These are phyloP conservation scores for Aspergillus floridensis DNA, from an alignment of 2,329 filamentous ascomycete species.

Conservation along the genomic window DNA sequence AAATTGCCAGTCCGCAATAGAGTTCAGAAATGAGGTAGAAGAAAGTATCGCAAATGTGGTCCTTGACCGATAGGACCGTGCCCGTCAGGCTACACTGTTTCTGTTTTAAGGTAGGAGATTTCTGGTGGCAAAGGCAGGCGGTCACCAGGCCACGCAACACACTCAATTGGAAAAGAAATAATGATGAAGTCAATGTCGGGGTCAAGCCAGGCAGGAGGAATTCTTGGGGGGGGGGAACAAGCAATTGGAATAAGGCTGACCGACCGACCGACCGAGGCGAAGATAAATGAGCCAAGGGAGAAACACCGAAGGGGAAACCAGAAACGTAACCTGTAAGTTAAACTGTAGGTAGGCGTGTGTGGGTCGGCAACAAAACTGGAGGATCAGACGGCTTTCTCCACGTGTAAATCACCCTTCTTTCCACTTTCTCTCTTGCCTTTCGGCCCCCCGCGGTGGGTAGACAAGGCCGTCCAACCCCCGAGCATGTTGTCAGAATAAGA, in stretches of 20 bases:
- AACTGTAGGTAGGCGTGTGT: conserved; percentile 3
- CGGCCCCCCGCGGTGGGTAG: not conserved
- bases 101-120: conserved; percentile 13
- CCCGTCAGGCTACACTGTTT: conserved; percentile 31
- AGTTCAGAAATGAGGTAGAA: conserved; percentile 2
- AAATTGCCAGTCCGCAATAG: not conserved
- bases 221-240: not conserved
- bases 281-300: not conserved
- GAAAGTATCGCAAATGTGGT: conserved; percentile 9
- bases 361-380: conserved; percentile 9
- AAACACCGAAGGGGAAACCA: conserved; percentile 9
- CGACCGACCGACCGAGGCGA: not conserved
- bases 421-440: not conserved
- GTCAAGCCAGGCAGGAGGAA: not conserved
- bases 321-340: conserved; percentile 10
- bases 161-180: not conserved
- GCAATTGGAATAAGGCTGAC: not conserved
- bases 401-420: conserved; percentile 18
- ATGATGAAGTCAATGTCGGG: not conserved
- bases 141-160: not conserved
- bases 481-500: no score
- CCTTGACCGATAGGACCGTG: conserved; percentile 18
- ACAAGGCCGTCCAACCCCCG: no score
- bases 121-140: conserved; percentile 4
- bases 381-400: conserved; percentile 12